Base-by-base conservation (phyloP, 805 yeast genomes). In the Ogataea thermomethanolica region DNA sequence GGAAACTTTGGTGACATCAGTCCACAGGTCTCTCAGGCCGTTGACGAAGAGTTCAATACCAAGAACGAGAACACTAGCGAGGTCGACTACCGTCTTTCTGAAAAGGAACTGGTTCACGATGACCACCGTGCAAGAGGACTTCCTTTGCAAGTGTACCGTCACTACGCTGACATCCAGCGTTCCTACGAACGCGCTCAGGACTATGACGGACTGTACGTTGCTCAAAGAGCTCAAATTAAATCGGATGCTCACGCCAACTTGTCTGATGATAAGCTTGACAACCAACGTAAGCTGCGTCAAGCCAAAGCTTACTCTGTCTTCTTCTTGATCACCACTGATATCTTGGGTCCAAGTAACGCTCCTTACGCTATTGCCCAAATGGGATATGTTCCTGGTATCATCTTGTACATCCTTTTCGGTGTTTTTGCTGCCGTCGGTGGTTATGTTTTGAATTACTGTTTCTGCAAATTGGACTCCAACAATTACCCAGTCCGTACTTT, bases 261-360 rank as follows among this genome's bases (percentile, higher is more conserved):
- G 25, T 43, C 46, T 9, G 43, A 43, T 29, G 36, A 17, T 7
- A 43, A 43, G 26, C 39, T 43, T 10, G 43, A 43, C 22, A 27
- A 15, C 25, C 46, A 43, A 30, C 40, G 39, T 17, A 24, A 30
- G 27, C 33, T 43, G 20, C 39, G 46, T 17, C 46, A 35, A 33
- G 46, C 46, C 29, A 38, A 31, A 8, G 33, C 33, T 13, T 38
- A 43, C 32, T 58, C 66, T 0, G 71, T 70, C n/a, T 70, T 71
- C 55, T 70, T 62, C 50, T 57, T 71, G 26, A 71, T 71, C 43
- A 70, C 76, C 28, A 70, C 75, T 7, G 76, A 71, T 57, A 69
- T 70, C 35, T 58, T 69, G 29, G 76, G 76, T 20, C 76, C 76
- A 13, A 57, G 67, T 9, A 58, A 64, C 35, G 74, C 76, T 14